phyloP scores from a whole-genome alignment of 2,329 filamentous ascomycete genomes.

The Aspergillus candidus region DNA sequence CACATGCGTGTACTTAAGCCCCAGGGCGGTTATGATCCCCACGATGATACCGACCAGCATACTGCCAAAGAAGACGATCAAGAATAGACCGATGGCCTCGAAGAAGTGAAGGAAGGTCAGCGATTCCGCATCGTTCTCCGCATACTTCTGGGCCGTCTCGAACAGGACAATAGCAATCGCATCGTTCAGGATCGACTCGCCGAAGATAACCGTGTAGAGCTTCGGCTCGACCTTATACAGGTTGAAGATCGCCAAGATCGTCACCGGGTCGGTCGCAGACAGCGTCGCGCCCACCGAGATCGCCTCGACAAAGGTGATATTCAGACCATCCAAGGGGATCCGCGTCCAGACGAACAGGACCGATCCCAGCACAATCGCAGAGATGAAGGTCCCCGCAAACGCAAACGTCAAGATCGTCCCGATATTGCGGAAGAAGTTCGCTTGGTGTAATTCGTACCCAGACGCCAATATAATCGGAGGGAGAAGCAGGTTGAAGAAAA shows the following conservation, averaged over 20 bases:
- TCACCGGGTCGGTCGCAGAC: conserved; percentile 94
- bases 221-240: conserved; percentile 99
- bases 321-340: conserved; percentile 76
- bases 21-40: conserved; percentile 77
- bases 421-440: conserved; percentile 98
- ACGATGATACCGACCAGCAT: conserved; percentile 82
- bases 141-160: conserved; percentile 93
- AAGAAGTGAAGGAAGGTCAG: conserved; percentile 77
- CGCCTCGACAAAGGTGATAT: conserved; percentile 88
- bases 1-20: conserved; percentile 91
- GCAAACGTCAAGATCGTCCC: conserved; percentile 96
- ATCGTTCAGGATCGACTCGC: conserved; percentile 96
- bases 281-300: conserved; percentile 94
- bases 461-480: conserved; percentile 96
- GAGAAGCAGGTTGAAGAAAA: conserved; percentile 99
- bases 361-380: conserved; percentile 84
- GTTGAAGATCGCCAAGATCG: conserved; percentile 97
- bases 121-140: conserved; percentile 61
- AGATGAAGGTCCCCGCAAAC: conserved; percentile 94
- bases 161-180: conserved; percentile 98
- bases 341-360: conserved; percentile 85
- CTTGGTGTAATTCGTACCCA: conserved; percentile 95
- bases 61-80: conserved; percentile 93
- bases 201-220: conserved; percentile 97
- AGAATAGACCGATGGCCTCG: conserved; percentile 87